A percentile compares a stretch with the other conserved stretches of the same genome.
Conservation (phyloP, 1,284 basidiomycete genomes). For the Trichosporon coremiiforme region DNA sequence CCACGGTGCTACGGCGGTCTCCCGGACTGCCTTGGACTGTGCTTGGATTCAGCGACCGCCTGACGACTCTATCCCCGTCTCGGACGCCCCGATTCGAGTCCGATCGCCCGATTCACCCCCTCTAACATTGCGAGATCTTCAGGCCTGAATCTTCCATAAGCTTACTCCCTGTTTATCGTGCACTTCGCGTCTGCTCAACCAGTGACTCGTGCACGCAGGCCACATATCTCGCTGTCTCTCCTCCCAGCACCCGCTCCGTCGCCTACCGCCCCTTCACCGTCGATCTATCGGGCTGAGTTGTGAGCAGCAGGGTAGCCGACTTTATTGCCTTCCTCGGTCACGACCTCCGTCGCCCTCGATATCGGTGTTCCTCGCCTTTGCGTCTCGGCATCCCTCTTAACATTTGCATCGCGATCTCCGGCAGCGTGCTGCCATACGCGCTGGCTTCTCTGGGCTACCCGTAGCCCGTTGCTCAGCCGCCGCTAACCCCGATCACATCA, state of each 20-base stretch:
- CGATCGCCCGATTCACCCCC: background rate
- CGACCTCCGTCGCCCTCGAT: conserved; percentile 18
- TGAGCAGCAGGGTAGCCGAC: background rate
- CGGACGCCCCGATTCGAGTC: background rate
- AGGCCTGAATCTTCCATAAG: conserved; percentile 4
- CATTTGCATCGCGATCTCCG: background rate
- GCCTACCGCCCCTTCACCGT: no score
- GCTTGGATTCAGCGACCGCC: background rate
- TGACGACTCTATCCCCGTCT: background rate
- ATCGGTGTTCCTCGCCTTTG: background rate
- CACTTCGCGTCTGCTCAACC: conserved; percentile 4
- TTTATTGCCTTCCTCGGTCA: conserved; percentile 15
- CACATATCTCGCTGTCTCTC: background rate
- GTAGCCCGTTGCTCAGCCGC: background rate
- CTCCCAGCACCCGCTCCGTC: background rate
- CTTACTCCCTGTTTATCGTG: background rate
- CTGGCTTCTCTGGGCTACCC: background rate
- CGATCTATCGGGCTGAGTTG: no score
- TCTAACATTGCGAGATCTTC: background rate
- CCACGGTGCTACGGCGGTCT: background rate
- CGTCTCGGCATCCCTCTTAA: background rate
- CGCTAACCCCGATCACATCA: background rate
- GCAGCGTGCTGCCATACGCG: background rate
- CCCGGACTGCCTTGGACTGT: background rate
- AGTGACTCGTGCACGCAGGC: background rate